phyloP scores from a whole-genome alignment of 2,329 filamentous ascomycete genomes.

The Rutstroemia sp. region DNA sequence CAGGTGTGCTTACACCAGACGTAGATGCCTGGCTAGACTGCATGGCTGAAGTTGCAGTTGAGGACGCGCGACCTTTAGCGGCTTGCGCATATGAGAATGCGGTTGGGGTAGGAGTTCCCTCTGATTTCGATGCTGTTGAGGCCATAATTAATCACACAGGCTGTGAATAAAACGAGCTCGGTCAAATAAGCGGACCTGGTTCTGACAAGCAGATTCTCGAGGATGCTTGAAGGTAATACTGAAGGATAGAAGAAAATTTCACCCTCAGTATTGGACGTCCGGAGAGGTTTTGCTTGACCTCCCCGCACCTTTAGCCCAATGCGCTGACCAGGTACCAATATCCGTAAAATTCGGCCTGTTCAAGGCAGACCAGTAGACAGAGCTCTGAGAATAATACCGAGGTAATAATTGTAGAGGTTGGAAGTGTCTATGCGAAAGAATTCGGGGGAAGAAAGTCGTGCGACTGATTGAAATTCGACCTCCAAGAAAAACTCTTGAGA shows the following conservation, averaged over 20 bases:
- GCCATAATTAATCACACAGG: conserved; percentile 32
- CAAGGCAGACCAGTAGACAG: background rate
- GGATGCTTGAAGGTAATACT: conserved; percentile 9
- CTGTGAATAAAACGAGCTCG: background rate
- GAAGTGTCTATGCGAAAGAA: background rate
- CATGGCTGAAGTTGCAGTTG: conserved; percentile 20
- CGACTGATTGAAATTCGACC: conserved; percentile 3
- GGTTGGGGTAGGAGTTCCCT: conserved; percentile 34
- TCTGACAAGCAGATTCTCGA: background rate
- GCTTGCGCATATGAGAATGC: conserved; percentile 93
- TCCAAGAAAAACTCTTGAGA: conserved; percentile 4
- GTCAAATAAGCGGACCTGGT: conserved; percentile 2
- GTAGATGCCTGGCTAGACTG: conserved; percentile 24
- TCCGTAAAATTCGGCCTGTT: background rate
- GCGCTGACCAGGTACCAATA: conserved; percentile 15
- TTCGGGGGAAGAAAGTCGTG: background rate
- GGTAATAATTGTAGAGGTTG: background rate
- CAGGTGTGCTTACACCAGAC: conserved; percentile 28
- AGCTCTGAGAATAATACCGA: background rate
- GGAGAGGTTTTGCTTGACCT: conserved; percentile 33
- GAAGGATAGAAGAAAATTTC: conserved; percentile 18
- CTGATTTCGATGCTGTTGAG: conserved; percentile 31
- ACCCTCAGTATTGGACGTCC: conserved; percentile 29
- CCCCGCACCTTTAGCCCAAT: conserved; percentile 27
- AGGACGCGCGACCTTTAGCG: conserved; percentile 62